Evolutionary conservation across 345 rosid species (phyloP).

Genomic region (Eucalyptus shirleyi): DNA sequence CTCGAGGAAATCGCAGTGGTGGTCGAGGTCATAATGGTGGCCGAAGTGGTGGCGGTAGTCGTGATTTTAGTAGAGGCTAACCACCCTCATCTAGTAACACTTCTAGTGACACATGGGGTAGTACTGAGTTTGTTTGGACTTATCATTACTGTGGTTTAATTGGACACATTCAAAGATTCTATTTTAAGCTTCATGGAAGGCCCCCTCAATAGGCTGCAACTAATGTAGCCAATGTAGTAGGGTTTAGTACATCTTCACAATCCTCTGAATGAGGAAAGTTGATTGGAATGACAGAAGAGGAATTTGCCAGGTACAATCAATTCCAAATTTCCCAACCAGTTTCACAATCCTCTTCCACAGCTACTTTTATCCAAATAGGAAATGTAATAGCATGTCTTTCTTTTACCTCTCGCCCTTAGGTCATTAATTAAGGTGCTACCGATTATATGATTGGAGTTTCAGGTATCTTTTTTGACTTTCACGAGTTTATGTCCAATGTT

Average conservation of each 20-base stretch:
- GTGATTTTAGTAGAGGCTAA: background rate
- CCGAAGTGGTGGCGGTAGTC: rapidly evolving
- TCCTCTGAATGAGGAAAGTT: background rate
- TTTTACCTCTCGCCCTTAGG: rapidly evolving
- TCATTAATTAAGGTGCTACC: background rate
- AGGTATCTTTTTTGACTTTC: background rate
- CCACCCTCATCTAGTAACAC: background rate
- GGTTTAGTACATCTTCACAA: background rate
- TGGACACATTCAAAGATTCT: background rate
- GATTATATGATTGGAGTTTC: background rate
- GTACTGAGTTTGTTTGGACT: too few relatives aligned
- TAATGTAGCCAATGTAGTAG: background rate
- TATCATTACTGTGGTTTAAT: too few relatives aligned
- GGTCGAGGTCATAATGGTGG: background rate
- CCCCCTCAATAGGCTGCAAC: background rate
- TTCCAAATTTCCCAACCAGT: background rate
- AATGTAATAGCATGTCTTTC: background rate
- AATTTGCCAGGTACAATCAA: background rate
- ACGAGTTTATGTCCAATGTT: background rate
- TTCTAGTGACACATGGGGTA: background rate
- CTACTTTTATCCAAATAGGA: background rate
- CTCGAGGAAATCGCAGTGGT: rapidly evolving
- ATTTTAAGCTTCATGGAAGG: background rate
- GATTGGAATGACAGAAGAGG: too few relatives aligned
- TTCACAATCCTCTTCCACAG: background rate